A percentile compares a stretch with the other conserved stretches of the same genome.
phyloP scores from a whole-genome alignment of 345 rosid genomes.

The Alliaria petiolata region DNA sequence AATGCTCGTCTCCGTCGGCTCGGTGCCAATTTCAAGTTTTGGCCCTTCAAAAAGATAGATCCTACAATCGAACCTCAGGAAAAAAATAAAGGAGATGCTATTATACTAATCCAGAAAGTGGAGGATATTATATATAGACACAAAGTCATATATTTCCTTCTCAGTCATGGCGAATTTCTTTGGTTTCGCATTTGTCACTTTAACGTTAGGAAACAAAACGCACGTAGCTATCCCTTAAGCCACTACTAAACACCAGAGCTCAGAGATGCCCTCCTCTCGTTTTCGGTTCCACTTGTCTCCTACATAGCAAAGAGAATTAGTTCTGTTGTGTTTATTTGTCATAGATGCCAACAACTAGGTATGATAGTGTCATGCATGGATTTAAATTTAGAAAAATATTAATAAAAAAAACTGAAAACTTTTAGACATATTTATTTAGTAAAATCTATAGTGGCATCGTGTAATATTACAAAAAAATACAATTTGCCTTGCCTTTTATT shows the following conservation, averaged over 20 bases:
- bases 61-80: no score
- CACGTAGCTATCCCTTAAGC: conserved; percentile 13
- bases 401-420: no score
- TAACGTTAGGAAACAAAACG: conserved; percentile 20
- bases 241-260: conserved; percentile 13
- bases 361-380: not conserved
- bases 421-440: no score
- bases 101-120: conserved; percentile 1
- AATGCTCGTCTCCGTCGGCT: conserved; percentile 29
- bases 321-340: conserved; percentile 16
- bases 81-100: not conserved
- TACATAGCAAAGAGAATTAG: not conserved
- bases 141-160: not conserved
- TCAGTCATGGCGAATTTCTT: conserved; percentile 19
- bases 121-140: conserved; percentile 15
- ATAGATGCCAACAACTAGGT: not conserved
- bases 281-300: conserved; percentile 35
- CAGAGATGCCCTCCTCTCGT: conserved; percentile 27
- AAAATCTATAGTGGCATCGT: not conserved
- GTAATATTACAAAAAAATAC: not conserved
- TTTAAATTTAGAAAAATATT: no score
- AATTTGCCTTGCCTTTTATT: no score
- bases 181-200: conserved; percentile 6
- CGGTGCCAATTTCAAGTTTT: not conserved
- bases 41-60: no score